Percentiles rank a stretch among this genome's conserved stretches.
Conservation (phyloP, 441 rosid species). For the Gossypium lobatum region DNA sequence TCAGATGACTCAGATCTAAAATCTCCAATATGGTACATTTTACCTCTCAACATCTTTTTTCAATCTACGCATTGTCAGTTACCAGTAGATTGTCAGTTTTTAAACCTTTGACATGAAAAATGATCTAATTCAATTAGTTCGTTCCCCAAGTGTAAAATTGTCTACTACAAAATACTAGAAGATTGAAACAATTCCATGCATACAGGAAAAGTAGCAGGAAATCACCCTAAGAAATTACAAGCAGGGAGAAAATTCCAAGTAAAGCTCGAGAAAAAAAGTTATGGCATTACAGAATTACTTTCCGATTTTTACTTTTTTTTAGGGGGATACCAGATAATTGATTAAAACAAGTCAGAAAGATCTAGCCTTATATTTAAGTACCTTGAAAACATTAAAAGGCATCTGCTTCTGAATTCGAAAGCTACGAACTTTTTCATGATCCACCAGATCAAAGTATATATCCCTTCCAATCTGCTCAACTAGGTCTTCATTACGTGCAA, state of each 20-base stretch:
- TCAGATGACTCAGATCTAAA: not conserved
- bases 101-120: not conserved
- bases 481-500: constrained; percentile 49
- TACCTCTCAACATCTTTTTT: not conserved
- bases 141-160: not conserved
- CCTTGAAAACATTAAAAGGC: constrained; percentile 57
- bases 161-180: not conserved
- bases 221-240: not conserved
- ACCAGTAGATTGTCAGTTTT: constrained; percentile 2
- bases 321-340: not conserved
- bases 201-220: not conserved
- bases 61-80: constrained; percentile 21
- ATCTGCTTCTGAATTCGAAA: constrained; percentile 72
- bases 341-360: not conserved
- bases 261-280: not conserved
- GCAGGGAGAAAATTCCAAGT: not conserved
- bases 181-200: not conserved
- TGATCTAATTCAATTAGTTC: not conserved
- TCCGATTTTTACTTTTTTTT: not conserved
- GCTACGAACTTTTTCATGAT: constrained; percentile 71
- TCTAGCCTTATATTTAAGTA: constrained; percentile 15
- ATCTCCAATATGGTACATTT: not conserved
- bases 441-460: constrained; percentile 72
- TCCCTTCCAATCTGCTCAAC: constrained; percentile 56
- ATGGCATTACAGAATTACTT: not conserved